Conservation (phyloP, 176 grass and related monocot genomes). For the Phoenix roebelenii region DNA sequence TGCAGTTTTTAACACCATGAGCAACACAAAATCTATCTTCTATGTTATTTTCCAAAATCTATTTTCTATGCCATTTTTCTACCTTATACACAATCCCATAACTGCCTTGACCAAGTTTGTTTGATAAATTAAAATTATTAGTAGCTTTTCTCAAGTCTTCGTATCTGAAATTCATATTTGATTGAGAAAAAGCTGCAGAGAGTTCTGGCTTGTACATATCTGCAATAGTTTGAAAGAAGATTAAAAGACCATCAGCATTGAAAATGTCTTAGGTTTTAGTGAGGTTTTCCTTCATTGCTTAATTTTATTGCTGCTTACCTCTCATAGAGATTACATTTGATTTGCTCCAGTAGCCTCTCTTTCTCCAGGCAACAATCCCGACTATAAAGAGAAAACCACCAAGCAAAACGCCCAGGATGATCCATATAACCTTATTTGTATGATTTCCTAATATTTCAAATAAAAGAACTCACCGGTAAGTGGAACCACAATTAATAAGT, state of each 20-base stretch:
- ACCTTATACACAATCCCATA: conserved; percentile 77
- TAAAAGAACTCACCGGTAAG: not conserved
- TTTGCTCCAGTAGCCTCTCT: conserved; percentile 16
- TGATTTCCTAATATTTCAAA: conserved; percentile 30
- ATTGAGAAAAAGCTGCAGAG: conserved; percentile 43
- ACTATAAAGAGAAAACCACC: conserved; percentile 35
- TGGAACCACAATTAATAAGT: not conserved
- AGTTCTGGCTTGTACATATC: conserved; percentile 41
- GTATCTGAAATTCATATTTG: conserved; percentile 73
- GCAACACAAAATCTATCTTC: not conserved
- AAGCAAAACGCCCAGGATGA: conserved; percentile 50
- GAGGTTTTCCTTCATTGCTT: not conserved
- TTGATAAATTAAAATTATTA: conserved; percentile 49
- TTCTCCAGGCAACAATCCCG: conserved; percentile 48
- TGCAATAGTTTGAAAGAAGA: conserved; percentile 17
- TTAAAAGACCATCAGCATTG: not conserved
- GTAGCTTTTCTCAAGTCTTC: conserved; percentile 61
- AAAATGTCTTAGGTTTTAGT: not conserved
- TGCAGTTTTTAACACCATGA: no score
- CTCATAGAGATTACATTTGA: conserved; percentile 32
- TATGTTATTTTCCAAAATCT: not conserved
- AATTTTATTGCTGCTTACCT: conserved; percentile 34
- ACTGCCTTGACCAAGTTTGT: conserved; percentile 92
- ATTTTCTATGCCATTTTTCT: conserved; percentile 10
- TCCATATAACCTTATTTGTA: conserved; percentile 31